phyloP scores from a whole-genome alignment of 257 asterid species.

The Przewalskia tangutica region DNA sequence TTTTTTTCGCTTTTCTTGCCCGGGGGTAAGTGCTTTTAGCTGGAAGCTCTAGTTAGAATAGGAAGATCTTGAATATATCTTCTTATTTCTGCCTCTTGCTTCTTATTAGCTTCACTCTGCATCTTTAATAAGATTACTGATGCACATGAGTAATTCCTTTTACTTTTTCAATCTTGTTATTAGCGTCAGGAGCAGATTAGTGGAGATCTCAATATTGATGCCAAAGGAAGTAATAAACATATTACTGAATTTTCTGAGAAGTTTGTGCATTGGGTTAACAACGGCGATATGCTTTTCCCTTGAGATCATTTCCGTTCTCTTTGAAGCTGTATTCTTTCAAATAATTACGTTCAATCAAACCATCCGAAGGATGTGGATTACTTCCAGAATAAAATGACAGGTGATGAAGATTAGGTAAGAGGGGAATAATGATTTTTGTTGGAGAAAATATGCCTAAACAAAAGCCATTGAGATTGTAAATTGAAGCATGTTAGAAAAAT shows the following conservation, averaged over 20 bases:
- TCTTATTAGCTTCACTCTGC: not conserved
- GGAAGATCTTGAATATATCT: not conserved
- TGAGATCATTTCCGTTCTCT: conserved; percentile 14
- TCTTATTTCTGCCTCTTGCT: not conserved
- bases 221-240: conserved; percentile 15
- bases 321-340: conserved; percentile 2
- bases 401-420: conserved; percentile 13
- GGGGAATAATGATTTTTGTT: conserved; percentile 22
- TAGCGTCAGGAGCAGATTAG: conserved; percentile 13
- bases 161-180: not conserved
- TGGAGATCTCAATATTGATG: conserved; percentile 21
- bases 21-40: not conserved
- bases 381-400: conserved; percentile 20
- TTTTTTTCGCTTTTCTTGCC: too few relatives aligned
- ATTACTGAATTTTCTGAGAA: conserved; percentile 40
- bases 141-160: not conserved
- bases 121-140: not conserved
- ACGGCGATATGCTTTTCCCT: conserved; percentile 43
- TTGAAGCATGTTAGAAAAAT: conserved; percentile 1
- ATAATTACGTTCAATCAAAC: conserved; percentile 16
- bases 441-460: conserved; percentile 16
- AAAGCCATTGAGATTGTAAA: conserved; percentile 10
- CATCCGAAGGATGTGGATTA: conserved; percentile 63
- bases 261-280: conserved; percentile 62
- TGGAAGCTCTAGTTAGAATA: not conserved